Conservation (phyloP, 108 stramenopile species). For the Thalassiosira profunda region DNA sequence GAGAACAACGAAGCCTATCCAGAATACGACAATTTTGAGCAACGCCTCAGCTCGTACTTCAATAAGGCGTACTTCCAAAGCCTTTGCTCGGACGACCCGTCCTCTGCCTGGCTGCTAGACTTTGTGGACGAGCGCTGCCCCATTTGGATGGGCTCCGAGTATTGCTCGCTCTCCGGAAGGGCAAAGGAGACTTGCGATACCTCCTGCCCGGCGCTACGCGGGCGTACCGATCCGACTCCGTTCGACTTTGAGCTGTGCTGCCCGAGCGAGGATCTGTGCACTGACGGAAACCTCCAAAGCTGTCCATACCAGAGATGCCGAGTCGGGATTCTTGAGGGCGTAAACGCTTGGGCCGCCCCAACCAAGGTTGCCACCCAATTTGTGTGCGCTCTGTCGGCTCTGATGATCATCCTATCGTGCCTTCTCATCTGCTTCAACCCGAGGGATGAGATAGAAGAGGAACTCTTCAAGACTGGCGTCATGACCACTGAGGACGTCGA, state of each 20-base stretch:
- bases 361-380: conserved; percentile 6
- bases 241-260: conserved; percentile 26
- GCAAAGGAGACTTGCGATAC: conserved; percentile 17
- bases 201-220: conserved; percentile 8
- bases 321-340: conserved; percentile 13
- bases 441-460: conserved; percentile 50
- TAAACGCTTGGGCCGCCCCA: conserved; percentile 15
- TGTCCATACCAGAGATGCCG: conserved; percentile 53
- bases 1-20: conserved; percentile 8
- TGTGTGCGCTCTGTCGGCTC: conserved; percentile 7
- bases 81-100: conserved; percentile 25
- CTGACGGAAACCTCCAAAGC: background rate
- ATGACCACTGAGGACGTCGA: conserved; percentile 39
- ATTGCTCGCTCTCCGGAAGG: conserved; percentile 12
- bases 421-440: conserved; percentile 49
- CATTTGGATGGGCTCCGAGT: conserved; percentile 18
- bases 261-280: conserved; percentile 30
- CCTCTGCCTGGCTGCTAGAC: conserved; percentile 15
- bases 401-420: conserved; percentile 45
- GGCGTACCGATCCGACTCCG: background rate
- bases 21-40: conserved; percentile 42
- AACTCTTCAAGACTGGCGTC: conserved; percentile 36
- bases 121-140: conserved; percentile 34
- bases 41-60: conserved; percentile 11
- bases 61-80: conserved; percentile 45